These are phyloP conservation scores for Clarireedia paspali DNA, from an alignment of 2,329 filamentous ascomycete genomes.

Conservation along the genomic window DNA sequence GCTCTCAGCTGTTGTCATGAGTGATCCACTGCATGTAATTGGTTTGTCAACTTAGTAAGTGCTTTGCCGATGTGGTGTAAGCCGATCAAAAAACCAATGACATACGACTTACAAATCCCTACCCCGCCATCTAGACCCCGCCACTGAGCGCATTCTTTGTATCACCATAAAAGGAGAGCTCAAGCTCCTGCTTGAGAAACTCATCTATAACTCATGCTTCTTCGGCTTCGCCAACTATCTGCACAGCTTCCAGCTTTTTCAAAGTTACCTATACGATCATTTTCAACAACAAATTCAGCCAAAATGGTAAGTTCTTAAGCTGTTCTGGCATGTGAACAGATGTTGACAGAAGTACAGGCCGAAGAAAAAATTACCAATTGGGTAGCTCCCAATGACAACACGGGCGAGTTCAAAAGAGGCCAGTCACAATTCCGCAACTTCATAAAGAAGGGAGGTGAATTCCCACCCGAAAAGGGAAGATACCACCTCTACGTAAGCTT, in stretches of 20 bases:
- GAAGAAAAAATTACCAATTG: constrained; percentile 65
- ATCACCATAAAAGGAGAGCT: background rate
- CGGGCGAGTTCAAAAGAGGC: constrained; percentile 90
- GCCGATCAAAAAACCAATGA: constrained; percentile 1
- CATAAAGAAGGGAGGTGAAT: constrained; percentile 56
- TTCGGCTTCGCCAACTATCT: constrained; percentile 1
- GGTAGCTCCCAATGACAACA: constrained; percentile 69
- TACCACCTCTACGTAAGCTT: constrained; percentile 89
- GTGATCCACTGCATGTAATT: background rate
- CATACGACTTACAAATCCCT: background rate
- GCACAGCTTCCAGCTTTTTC: constrained; percentile 1
- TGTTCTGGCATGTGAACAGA: background rate
- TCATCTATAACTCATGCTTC: constrained; percentile 9
- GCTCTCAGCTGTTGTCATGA: background rate
- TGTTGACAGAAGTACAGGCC: constrained; percentile 11
- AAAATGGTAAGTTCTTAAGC: constrained; percentile 10
- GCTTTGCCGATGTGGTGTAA: constrained; percentile 2
- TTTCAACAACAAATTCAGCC: background rate
- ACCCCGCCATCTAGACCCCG: constrained; percentile 5
- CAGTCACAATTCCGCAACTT: constrained; percentile 69
- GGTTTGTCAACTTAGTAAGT: constrained; percentile 6
- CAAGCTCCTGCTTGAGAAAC: background rate
- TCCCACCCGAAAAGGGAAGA: constrained; percentile 71
- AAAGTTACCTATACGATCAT: background rate
- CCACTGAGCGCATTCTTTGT: constrained; percentile 2